Evolutionary conservation across 345 rosid genomes (phyloP).

Genomic region (Eutrema yunnanense): DNA sequence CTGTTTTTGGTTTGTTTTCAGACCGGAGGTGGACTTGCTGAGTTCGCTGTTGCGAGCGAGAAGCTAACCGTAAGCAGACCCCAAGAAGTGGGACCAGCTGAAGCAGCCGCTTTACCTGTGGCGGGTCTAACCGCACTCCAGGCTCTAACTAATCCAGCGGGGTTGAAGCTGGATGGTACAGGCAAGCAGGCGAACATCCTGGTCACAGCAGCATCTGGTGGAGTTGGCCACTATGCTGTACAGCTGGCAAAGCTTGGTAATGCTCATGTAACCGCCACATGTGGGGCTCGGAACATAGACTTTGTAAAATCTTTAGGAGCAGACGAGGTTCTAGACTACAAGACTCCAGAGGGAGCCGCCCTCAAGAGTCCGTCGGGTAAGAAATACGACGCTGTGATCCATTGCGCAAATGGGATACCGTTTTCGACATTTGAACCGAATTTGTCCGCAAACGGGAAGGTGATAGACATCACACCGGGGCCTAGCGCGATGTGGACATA

Average conservation of each 20-base stretch:
- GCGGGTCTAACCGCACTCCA: constrained; percentile 41
- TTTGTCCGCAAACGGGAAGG: constrained; percentile 51
- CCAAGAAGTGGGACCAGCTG: constrained; percentile 57
- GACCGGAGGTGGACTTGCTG: constrained; percentile 58
- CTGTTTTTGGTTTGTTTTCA: constrained; percentile 11
- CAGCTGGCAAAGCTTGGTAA: constrained; percentile 70
- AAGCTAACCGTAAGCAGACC: constrained; percentile 49
- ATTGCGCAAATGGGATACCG: constrained; percentile 53
- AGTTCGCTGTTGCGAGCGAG: constrained; percentile 54
- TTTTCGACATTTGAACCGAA: constrained; percentile 64
- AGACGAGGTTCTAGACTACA: constrained; percentile 74
- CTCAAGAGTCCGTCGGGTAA: constrained; percentile 64
- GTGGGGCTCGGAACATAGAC: constrained; percentile 65
- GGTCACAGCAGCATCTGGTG: constrained; percentile 73
- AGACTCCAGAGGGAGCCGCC: constrained; percentile 59
- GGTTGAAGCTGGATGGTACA: constrained; percentile 57
- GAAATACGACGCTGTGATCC: constrained; percentile 64
- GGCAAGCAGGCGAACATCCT: constrained; percentile 46
- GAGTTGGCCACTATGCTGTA: constrained; percentile 73
- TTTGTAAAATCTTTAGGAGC: constrained; percentile 66
- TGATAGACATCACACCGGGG: constrained; percentile 48
- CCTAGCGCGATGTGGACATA: constrained; percentile 36
- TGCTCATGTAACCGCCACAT: constrained; percentile 72
- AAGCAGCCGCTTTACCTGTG: constrained; percentile 33
- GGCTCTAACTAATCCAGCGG: constrained; percentile 48